Conservation (phyloP, 2,329 filamentous ascomycete genomes). For the Trichoderma citrinoviride region DNA sequence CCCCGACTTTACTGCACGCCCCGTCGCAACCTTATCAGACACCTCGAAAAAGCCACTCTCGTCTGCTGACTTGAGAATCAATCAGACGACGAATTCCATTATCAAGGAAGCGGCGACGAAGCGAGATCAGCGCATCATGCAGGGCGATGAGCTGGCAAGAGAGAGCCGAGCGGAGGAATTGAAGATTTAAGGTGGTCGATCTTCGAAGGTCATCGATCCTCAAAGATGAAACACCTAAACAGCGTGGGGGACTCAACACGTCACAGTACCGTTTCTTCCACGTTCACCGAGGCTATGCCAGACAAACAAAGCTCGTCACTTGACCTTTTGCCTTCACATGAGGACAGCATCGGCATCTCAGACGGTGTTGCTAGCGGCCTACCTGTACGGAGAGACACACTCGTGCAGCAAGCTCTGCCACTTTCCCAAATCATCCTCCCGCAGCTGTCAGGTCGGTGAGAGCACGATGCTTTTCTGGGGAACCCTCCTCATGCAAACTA, state of each 20-base stretch:
- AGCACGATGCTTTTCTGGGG: not conserved
- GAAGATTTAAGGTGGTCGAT: too few relatives aligned
- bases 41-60: not conserved
- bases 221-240: too few relatives aligned
- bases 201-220: too few relatives aligned
- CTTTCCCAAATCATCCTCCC: not conserved
- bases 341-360: too few relatives aligned
- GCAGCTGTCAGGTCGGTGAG: conserved; percentile 13
- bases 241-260: too few relatives aligned
- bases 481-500: not conserved
- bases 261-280: too few relatives aligned
- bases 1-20: not conserved
- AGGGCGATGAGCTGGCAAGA: too few relatives aligned
- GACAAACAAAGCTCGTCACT: too few relatives aligned
- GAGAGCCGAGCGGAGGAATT: too few relatives aligned
- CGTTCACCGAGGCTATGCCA: too few relatives aligned
- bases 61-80: too few relatives aligned
- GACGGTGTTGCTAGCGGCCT: not conserved
- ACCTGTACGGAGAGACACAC: not conserved
- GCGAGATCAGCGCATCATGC: not conserved
- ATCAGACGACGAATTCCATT: not conserved
- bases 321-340: too few relatives aligned
- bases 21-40: not conserved
- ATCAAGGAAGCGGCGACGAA: not conserved
- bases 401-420: not conserved